Evolutionary conservation across 192 early-diverging fungal genomes (phyloP), one percentile per base, ranked within the genome.

Genomic region (Allomyces javanicus): DNA sequence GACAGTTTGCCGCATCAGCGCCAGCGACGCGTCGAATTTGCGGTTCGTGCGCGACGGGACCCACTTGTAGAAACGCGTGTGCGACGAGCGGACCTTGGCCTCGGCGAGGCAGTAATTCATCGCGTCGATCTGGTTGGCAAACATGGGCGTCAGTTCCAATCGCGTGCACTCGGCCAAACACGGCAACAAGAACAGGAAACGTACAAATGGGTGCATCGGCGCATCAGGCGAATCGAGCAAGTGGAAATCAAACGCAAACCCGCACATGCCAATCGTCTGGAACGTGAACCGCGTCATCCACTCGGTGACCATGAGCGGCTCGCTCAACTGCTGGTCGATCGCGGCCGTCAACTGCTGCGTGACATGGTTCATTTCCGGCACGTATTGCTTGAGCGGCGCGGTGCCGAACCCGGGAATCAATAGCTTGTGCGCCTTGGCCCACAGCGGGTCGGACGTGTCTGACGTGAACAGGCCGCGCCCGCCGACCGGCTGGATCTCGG

Each of bases 211-310:
- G 63, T 78, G 77, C 40, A 65, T 43, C 5, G 61, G 26, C 25
- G 65, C 50, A 12, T 71, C 66, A 3, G 63, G n/a, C 14, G 68
- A 40, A 25, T 78, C 72, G 21, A 77, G 64, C 61, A 79, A 58
- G 24, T 74, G 63, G 62, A 85, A 83, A 26, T 77, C 72, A 63
- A 76, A 83, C 17, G 78, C 83, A 44, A 85, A 83, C 7, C 83
- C 83, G 25, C 79, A 70, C 10, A 63, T 40, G 22, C 77, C 82
- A 63, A 84, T 82, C 22, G 77, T 77, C 68, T 85, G 77, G 58
- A 85, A 74, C 22, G 83, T 76, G 23, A 81, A 67, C 33, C 77
- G 78, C 25, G 81, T 85, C 44, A 74, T 80, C 75, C 78, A 81
- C 25, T 73, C 62, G 40, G 69, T 64, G 43, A 85, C 70, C 23